Conservation (phyloP, 2,329 filamentous ascomycete species). For the Arthroderma sp. region DNA sequence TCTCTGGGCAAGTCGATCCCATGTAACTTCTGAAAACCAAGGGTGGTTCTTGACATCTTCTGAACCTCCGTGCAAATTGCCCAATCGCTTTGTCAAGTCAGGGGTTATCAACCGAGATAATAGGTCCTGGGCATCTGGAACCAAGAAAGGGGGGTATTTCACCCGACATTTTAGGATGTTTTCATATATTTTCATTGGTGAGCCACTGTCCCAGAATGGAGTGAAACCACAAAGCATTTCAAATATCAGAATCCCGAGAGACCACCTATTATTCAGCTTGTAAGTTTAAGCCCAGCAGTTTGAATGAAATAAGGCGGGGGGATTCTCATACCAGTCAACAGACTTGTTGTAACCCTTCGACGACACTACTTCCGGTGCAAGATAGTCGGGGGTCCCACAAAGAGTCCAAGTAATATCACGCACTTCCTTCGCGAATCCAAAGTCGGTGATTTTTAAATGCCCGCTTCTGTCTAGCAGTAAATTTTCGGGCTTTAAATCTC, state of each 20-base stretch:
- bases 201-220: constrained; percentile 96
- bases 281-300: constrained; percentile 8
- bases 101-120: constrained; percentile 86
- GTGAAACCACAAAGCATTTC: constrained; percentile 99
- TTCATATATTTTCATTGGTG: constrained; percentile 90
- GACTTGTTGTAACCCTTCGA: constrained; percentile 99
- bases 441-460: constrained; percentile 94
- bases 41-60: constrained; percentile 89
- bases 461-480: constrained; percentile 82
- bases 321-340: constrained; percentile 72
- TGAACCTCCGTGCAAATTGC: constrained; percentile 81
- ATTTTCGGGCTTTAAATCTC: constrained; percentile 93
- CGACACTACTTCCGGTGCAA: constrained; percentile 95
- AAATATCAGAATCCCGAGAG: constrained; percentile 92
- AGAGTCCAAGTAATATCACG: constrained; percentile 99
- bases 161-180: constrained; percentile 93
- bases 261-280: constrained; percentile 57
- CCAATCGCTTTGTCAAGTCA: constrained; percentile 86
- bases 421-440: constrained; percentile 95
- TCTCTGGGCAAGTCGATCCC: constrained; percentile 86
- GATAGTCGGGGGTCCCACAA: constrained; percentile 92
- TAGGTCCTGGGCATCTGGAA: constrained; percentile 84
- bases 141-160: constrained; percentile 93
- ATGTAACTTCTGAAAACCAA: constrained; percentile 96
- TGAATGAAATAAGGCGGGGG: background rate